Evolutionary conservation across 1,139 yeast species (phyloP), one percentile per base, ranked within the genome.

Genomic region (Yamadazyma taylorii): DNA sequence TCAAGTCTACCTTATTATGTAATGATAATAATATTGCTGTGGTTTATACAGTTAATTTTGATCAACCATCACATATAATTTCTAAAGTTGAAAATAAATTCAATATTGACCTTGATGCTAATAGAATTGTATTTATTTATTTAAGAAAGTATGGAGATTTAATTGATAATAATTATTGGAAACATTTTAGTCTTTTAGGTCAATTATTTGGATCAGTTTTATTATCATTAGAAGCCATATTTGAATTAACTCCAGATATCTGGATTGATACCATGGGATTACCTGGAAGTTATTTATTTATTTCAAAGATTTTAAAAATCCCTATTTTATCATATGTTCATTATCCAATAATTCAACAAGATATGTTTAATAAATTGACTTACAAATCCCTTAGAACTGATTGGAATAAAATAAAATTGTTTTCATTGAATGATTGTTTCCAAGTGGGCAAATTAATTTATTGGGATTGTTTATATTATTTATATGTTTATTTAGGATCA

Each of bases 231-330:
- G 94, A 86, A 55, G 96, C 96, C 0, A 57, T 88, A 41, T 63
- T 66, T 43, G 75, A 73, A 47, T 69, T 87, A 29, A 71, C 84
- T 6, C 97, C 97, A 0, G 97, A 92, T 58, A 73, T 89, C n/a
- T 89, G 90, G 79, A 71, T 92, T 24, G 98, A 94, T 55, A 90
- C 98, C 2, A 84, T 88, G 74, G 98, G 98, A 0, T 79, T 87
- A 42, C 97, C 98, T 1, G 92, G 92, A 39, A 68, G 84, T 23
- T 89, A 89, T 57, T 52, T 56, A 29, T 52, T 81, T 24, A 78
- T 86, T 0, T 60, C 72, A 15, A 55, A 65, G 49, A 54, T 78
- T 29, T 66, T 85, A 31, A 71, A 75, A 43, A 66, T 88, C 22
- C 98, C 98, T 1, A 74, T 92, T 23, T 65, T 85, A 22, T 79